Base-by-base conservation (phyloP, 192 early-diverging fungal species). In the Coemansia sp. region DNA sequence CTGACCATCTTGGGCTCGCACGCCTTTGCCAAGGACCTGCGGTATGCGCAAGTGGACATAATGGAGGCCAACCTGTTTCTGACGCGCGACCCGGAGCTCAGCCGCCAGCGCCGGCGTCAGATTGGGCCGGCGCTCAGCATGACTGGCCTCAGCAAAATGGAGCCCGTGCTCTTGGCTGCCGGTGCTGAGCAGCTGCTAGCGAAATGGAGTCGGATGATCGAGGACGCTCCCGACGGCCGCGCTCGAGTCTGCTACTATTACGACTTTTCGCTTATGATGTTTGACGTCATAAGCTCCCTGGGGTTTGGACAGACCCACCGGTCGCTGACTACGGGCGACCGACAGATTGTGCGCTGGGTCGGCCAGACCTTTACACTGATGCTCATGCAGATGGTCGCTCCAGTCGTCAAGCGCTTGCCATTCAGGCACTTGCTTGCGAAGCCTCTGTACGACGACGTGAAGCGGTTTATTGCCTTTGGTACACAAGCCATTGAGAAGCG, bases 221-320 rank as follows among this genome's bases (percentile, higher is more conserved):
- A 32, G 12, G 24, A 37, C 0, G 37, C 73, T 19, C 24, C 14
- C 0, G 62, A 20, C 10, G 65, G 62, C 39, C 15, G 24, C 0
- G 72, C 46, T 6, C 32, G 47, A 1, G 35, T 82, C 24, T 57
- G 60, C 60, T 82, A 82, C 32, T 46, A 60, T 37, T 39, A 68
- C 20, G 79, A 82, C 20, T 76, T 76, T 59, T 43, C 51, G 46
- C 63, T 73, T 0, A 73, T 76, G 74, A 67, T 70, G 0, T 82
- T 82, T 60, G 79, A 82, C 40, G 41, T 82, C 0, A 82, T 82
- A 14, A 51, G 70, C 32, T 65, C 73, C 3, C 61, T 82, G 20
- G 79, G 74, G 10, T 82, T 76, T 49, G 79, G 79, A 1, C 61
- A 69, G 6, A 25, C 65, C 14, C 73, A 76, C 25, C 47, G 76